These are phyloP conservation scores for Phenoliferia sp. DNA, from an alignment of 1,284 basidiomycete genomes.

Conservation along the genomic window DNA sequence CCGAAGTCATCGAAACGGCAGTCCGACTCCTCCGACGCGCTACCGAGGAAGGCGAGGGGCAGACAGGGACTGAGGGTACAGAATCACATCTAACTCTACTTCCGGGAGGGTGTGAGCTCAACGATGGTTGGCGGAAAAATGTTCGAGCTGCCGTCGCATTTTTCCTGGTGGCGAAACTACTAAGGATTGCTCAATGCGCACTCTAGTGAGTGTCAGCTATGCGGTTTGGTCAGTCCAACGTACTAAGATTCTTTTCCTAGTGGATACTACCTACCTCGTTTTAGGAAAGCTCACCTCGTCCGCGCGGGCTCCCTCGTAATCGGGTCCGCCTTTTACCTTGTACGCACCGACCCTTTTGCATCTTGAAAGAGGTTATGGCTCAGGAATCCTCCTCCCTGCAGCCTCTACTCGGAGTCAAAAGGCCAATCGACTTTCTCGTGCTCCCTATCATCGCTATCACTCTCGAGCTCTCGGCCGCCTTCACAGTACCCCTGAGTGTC, in stretches of 20 bases:
- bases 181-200: conserved; percentile 1
- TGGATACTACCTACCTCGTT: conserved; percentile 1
- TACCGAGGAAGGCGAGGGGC: not conserved
- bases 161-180: conserved; percentile 10
- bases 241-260: not conserved
- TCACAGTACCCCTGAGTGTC: not conserved
- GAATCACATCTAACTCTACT: not conserved
- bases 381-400: not conserved
- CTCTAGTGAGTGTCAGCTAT: not conserved
- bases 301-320: not conserved
- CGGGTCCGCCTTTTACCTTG: conserved; percentile 2
- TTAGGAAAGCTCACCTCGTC: not conserved
- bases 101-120: not conserved
- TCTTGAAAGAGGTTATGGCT: not conserved
- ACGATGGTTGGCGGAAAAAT: conserved; percentile 2
- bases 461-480: not conserved
- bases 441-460: conserved; percentile 13
- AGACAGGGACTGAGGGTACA: not conserved
- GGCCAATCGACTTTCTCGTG: conserved; percentile 4
- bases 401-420: not conserved
- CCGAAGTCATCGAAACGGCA: conserved; percentile 45
- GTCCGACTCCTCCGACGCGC: conserved; percentile 69
- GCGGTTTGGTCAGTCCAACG: too few relatives aligned
- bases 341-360: too few relatives aligned
- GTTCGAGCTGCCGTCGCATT: not conserved